Conservation (phyloP, 2,329 filamentous ascomycete genomes). For the Pseudogymnoascus sp. region DNA sequence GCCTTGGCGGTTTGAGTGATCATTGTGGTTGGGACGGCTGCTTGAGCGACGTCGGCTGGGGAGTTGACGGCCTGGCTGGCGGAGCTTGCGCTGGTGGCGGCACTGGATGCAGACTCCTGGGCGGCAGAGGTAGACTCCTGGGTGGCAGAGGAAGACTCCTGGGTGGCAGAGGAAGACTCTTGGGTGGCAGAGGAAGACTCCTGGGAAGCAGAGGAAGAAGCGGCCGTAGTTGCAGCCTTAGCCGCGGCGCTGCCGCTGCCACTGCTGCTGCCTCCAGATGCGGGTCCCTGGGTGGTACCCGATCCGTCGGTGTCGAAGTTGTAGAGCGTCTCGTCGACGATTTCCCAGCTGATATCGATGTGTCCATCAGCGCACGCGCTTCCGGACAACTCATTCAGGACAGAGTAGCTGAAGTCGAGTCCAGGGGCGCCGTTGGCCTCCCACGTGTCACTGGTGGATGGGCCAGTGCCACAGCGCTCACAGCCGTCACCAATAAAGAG, state of each 20-base stretch:
- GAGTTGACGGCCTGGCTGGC: not conserved
- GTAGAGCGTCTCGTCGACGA: not conserved
- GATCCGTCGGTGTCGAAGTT: slow-evolving; percentile 1
- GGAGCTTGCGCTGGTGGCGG: not conserved
- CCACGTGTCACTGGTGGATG: not conserved
- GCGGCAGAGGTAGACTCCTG: not conserved
- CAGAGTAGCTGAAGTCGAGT: slow-evolving; percentile 4
- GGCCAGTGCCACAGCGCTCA: not conserved
- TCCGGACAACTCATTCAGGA: not conserved
- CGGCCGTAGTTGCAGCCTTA: not conserved
- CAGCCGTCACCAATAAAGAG: slow-evolving; percentile 3
- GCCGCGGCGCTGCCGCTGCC: not conserved
- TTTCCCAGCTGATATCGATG: not conserved
- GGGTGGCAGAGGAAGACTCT: not conserved
- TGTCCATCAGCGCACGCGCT: not conserved
- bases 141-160: not conserved
- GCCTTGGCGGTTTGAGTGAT: not conserved
- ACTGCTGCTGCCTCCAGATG: not conserved
- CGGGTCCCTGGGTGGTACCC: not conserved
- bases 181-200: not conserved
- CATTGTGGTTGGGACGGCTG: not conserved
- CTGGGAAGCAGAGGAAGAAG: not conserved
- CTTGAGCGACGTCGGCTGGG: not conserved
- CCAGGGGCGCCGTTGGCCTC: not conserved
- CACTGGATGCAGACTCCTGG: not conserved